Conservation (phyloP, 345 rosid species). For the Jatropha curcas region DNA sequence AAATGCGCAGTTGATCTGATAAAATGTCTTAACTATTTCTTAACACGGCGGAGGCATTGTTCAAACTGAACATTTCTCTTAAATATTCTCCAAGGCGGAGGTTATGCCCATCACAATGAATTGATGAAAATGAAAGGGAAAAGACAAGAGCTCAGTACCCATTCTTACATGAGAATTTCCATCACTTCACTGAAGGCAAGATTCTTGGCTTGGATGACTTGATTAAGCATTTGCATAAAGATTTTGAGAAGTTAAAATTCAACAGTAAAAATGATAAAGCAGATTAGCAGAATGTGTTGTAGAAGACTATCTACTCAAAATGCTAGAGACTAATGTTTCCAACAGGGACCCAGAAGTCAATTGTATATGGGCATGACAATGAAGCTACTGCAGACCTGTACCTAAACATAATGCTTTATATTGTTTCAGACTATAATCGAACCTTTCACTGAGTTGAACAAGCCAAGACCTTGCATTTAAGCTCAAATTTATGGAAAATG, state of each 20-base stretch:
- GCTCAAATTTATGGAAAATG: background rate
- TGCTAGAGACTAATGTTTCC: constrained; percentile 63
- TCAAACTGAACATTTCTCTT: constrained; percentile 66
- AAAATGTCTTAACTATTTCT: constrained; percentile 65
- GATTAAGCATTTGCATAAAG: constrained; percentile 54
- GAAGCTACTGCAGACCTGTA: too few relatives aligned
- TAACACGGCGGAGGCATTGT: constrained; percentile 74
- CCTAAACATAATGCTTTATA: too few relatives aligned
- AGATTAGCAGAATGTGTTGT: constrained; percentile 37
- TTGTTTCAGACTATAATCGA: too few relatives aligned
- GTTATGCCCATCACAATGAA: constrained; percentile 44
- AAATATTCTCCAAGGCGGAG: constrained; percentile 29
- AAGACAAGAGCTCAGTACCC: constrained; percentile 63
- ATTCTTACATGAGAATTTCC: constrained; percentile 54
- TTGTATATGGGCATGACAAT: constrained; percentile 98
- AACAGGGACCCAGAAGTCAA: constrained; percentile 56
- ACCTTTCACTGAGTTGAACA: background rate
- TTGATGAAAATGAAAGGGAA: constrained; percentile 77
- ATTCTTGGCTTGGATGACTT: constrained; percentile 65
- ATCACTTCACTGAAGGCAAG: constrained; percentile 33
- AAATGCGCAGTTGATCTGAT: too few relatives aligned
- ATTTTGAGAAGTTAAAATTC: constrained; percentile 51
- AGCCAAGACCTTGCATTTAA: background rate
- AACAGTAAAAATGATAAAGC: constrained; percentile 47
- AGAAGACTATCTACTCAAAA: constrained; percentile 61